A percentile compares a stretch with the other conserved stretches of the same genome.
Conservation (phyloP, 2,329 filamentous ascomycete genomes). For the Chrysoporthe puriensis region DNA sequence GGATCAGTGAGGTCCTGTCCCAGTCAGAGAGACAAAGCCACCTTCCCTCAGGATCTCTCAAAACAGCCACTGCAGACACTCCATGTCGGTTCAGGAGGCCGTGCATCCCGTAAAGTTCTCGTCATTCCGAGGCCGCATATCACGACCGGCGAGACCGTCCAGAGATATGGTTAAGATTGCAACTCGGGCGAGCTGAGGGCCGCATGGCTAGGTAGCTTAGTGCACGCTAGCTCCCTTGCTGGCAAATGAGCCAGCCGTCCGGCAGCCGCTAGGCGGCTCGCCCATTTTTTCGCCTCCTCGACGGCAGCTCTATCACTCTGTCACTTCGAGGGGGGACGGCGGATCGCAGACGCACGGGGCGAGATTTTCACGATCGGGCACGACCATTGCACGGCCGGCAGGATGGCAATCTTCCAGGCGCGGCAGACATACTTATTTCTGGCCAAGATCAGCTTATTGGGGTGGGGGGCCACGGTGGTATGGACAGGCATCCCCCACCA, state of each 20-base stretch:
- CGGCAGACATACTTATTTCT: constrained; percentile 7
- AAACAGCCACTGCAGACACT: not conserved
- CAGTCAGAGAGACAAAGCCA: not conserved
- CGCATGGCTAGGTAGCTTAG: not conserved
- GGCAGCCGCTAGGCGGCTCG: not conserved
- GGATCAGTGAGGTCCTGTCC: not conserved
- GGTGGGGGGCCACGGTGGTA: not conserved
- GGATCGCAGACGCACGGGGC: not conserved
- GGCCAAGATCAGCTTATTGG: constrained; percentile 9
- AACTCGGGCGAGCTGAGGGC: not conserved
- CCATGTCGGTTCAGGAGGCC: not conserved
- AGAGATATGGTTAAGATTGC: not conserved
- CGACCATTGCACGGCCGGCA: not conserved
- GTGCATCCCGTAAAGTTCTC: constrained; percentile 19
- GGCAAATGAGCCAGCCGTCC: not conserved
- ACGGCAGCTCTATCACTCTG: not conserved
- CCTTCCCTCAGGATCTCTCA: not conserved
- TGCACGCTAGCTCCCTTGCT: not conserved
- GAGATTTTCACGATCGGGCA: not conserved
- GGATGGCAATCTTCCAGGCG: constrained; percentile 5
- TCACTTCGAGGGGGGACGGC: not conserved
- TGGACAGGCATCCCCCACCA: constrained; percentile 22
- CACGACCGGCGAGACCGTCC: constrained; percentile 4
- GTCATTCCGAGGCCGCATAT: constrained; percentile 8
- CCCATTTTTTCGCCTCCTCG: constrained; percentile 6